Evolutionary conservation across 768 basidiomycete genomes (phyloP).

Genomic region (Infundibulicybe gibba): DNA sequence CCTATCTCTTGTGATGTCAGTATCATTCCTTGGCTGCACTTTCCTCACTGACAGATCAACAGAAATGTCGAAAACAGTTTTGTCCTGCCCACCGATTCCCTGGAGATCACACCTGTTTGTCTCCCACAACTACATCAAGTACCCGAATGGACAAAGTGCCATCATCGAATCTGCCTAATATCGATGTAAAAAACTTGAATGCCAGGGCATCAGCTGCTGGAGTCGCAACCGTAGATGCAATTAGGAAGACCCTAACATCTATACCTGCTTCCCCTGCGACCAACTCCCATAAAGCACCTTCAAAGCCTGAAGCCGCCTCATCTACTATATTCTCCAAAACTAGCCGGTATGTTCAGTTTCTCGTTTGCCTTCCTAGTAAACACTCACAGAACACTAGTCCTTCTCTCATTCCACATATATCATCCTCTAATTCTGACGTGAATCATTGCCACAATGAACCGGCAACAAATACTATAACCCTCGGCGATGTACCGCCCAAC

Average conservation of each 20-base stretch:
- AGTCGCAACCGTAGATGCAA: conserved; percentile 9
- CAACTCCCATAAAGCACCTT: conserved; percentile 12
- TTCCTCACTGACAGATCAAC: not conserved
- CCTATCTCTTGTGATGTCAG: conserved; percentile 75
- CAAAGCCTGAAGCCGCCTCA: conserved; percentile 9
- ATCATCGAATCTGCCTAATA: conserved; percentile 19
- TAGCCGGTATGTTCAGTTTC: conserved; percentile 59
- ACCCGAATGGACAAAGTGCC: conserved; percentile 8
- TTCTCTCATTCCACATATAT: conserved; percentile 8
- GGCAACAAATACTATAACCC: conserved; percentile 10
- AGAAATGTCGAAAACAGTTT: conserved; percentile 73
- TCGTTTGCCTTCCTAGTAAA: conserved; percentile 31
- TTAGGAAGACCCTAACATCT: conserved; percentile 4
- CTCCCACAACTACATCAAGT: conserved; percentile 15
- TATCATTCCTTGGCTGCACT: conserved; percentile 11
- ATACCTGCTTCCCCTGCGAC: conserved; percentile 9
- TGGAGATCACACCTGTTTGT: conserved; percentile 58
- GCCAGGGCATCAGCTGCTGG: conserved; percentile 32
- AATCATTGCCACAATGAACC: conserved; percentile 5
- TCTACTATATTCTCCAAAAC: conserved; percentile 40
- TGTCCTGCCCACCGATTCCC: conserved; percentile 82
- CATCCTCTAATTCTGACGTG: conserved; percentile 8
- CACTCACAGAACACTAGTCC: conserved; percentile 66
- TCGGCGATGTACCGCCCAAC: too few relatives aligned
- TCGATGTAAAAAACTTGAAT: conserved; percentile 36